These are phyloP conservation scores for Nannochloris sp. DNA, from an alignment of 139 green algal genomes.

Conservation along the genomic window DNA sequence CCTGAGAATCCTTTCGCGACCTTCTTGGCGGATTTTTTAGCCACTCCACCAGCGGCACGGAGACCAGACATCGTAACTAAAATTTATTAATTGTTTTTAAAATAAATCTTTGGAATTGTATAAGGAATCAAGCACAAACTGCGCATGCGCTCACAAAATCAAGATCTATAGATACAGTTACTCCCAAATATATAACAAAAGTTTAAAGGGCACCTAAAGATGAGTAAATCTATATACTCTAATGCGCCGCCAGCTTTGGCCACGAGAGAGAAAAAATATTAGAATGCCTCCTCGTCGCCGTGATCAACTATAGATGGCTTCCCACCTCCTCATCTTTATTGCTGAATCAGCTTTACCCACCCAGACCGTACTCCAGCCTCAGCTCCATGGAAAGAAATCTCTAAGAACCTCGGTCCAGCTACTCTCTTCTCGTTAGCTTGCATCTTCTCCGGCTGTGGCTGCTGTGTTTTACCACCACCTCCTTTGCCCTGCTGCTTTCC, in stretches of 20 bases:
- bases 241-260: too few relatives aligned
- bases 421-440: background rate
- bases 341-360: background rate
- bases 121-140: too few relatives aligned
- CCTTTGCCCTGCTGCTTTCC: background rate
- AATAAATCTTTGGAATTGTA: too few relatives aligned
- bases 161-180: too few relatives aligned
- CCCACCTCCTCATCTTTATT: background rate
- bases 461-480: background rate
- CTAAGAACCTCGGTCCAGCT: background rate
- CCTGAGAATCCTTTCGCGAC: slow-evolving; percentile 51
- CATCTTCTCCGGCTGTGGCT: too few relatives aligned
- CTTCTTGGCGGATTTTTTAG: slow-evolving; percentile 62
- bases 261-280: too few relatives aligned
- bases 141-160: too few relatives aligned
- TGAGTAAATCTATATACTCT: too few relatives aligned
- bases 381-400: background rate
- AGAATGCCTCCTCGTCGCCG: too few relatives aligned
- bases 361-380: background rate
- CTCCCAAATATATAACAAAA: too few relatives aligned
- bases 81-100: too few relatives aligned
- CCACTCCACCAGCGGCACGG: slow-evolving; percentile 61
- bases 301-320: background rate
- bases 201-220: too few relatives aligned
- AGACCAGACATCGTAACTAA: slow-evolving; percentile 53